These are phyloP conservation scores for Verticillium alfalfae DNA, from an alignment of 2,329 filamentous ascomycete genomes.

Conservation along the genomic window DNA sequence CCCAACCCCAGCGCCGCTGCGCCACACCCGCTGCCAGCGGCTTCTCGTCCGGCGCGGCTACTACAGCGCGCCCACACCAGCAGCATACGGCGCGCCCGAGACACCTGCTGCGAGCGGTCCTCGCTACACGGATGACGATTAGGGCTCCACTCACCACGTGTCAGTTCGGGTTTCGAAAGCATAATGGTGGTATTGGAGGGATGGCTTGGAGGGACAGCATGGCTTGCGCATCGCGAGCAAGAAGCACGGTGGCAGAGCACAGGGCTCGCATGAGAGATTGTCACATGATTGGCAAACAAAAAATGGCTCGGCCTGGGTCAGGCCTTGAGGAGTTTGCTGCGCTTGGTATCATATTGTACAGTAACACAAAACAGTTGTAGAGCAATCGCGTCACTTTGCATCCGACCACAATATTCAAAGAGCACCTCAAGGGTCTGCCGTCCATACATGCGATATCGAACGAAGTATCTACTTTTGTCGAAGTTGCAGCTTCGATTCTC, in stretches of 20 bases:
- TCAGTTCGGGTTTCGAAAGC: not conserved
- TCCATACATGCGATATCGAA: too few relatives aligned
- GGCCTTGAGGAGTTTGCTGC: not conserved
- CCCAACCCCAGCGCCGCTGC: constrained; percentile 60
- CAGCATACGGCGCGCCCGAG: constrained; percentile 53
- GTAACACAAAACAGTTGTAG: not conserved
- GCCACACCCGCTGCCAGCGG: constrained; percentile 63
- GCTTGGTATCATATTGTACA: not conserved
- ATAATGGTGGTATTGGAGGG: not conserved
- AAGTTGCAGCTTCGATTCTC: too few relatives aligned
- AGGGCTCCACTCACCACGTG: not conserved
- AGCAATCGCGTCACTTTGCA: not conserved
- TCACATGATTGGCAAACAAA: not conserved
- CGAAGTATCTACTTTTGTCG: too few relatives aligned
- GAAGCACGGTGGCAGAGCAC: not conserved
- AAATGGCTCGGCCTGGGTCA: not conserved
- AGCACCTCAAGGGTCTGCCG: too few relatives aligned
- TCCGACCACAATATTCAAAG: not conserved
- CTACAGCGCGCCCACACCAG: constrained; percentile 60
- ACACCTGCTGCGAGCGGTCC: constrained; percentile 57
- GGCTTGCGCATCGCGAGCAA: not conserved
- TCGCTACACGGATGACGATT: constrained; percentile 48
- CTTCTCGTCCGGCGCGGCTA: constrained; percentile 35
- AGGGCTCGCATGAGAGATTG: not conserved
- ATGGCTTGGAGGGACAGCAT: not conserved